Evolutionary conservation across 257 asterid genomes (phyloP).

Genomic region (Plantago major): DNA sequence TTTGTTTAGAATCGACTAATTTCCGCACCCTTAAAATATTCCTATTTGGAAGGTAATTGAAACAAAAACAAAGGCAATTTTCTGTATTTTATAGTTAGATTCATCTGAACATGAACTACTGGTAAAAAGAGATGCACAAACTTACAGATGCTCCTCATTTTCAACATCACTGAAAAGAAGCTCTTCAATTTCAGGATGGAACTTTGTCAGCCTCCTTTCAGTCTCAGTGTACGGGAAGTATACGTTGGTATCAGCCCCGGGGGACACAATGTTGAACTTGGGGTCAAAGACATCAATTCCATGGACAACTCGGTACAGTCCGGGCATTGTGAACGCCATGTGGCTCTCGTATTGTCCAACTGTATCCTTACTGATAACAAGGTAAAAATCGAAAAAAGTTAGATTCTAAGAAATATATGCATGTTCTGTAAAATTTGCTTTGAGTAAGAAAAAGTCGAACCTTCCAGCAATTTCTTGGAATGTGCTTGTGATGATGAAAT

Average conservation of each 20-base stretch:
- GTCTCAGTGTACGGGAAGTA: constrained; percentile 68
- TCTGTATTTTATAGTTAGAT: too few species aligned
- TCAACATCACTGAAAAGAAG: constrained; percentile 75
- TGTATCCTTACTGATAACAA: constrained; percentile 70
- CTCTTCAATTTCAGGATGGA: constrained; percentile 80
- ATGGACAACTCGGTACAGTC: constrained; percentile 85
- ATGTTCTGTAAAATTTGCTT: background rate
- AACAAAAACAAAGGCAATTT: too few species aligned
- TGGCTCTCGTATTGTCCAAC: constrained; percentile 99
- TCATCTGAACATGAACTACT: background rate
- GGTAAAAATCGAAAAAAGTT: background rate
- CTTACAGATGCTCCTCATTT: constrained; percentile 83
- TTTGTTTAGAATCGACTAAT: background rate
- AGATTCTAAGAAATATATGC: background rate
- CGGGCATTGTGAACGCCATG: constrained; percentile 95
- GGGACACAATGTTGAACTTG: constrained; percentile 96
- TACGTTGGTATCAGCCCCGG: constrained; percentile 77
- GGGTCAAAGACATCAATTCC: constrained; percentile 95
- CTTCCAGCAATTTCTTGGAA: constrained; percentile 99
- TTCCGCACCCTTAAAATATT: too few species aligned
- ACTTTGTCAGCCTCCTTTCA: constrained; percentile 63
- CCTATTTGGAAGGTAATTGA: too few species aligned
- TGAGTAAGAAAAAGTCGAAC: constrained; percentile 23
- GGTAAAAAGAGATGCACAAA: background rate
- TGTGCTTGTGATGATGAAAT: constrained; percentile 96